These are phyloP conservation scores for Blastomyces gilchristii DNA, from an alignment of 2,329 filamentous ascomycete genomes.

Conservation along the genomic window DNA sequence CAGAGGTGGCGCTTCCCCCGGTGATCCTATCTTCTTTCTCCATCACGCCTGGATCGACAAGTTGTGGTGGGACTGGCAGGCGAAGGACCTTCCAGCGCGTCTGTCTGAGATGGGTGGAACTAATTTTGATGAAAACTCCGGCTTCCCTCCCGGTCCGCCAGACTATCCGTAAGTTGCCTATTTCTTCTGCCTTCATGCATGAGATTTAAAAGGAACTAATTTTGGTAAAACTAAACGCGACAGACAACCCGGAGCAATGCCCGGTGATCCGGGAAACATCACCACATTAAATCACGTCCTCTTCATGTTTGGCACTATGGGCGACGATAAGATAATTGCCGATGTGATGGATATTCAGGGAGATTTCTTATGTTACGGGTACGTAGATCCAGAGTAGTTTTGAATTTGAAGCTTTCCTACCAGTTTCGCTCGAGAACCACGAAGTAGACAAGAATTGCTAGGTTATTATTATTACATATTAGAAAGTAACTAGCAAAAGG, in stretches of 20 bases:
- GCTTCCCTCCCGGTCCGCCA: neutral
- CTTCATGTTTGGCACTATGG: slow-evolving; percentile 2
- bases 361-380: slow-evolving; percentile 7
- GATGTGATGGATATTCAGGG: slow-evolving; percentile 9
- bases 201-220: neutral
- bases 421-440: neutral
- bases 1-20: slow-evolving; percentile 20
- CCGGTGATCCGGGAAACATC: slow-evolving; percentile 9
- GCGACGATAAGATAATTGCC: slow-evolving; percentile 4
- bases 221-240: neutral
- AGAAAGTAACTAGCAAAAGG: neutral
- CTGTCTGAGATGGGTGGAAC: slow-evolving; percentile 5
- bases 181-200: neutral
- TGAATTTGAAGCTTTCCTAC: neutral
- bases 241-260: neutral
- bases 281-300: slow-evolving; percentile 8
- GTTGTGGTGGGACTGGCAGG: slow-evolving; percentile 40
- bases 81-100: neutral
- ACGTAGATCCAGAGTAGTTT: slow-evolving; percentile 17
- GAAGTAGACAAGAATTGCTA: neutral
- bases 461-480: neutral
- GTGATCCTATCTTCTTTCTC: slow-evolving; percentile 37
- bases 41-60: slow-evolving; percentile 39
- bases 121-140: neutral
- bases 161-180: neutral